These are phyloP conservation scores for Colletotrichum tropicale DNA, from an alignment of 2,329 filamentous ascomycete genomes.

Conservation along the genomic window DNA sequence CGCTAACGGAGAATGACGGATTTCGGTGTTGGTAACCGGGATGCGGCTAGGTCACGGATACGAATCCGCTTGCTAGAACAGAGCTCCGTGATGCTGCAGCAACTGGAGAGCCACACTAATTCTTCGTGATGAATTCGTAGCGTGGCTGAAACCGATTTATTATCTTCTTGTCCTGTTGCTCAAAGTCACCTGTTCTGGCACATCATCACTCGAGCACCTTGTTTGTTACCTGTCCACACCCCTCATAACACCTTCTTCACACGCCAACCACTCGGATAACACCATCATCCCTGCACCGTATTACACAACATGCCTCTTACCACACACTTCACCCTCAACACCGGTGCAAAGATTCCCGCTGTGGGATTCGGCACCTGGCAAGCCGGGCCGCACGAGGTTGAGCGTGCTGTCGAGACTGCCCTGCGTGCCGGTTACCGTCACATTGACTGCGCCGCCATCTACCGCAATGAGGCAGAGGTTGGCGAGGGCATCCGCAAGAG, in stretches of 20 bases:
- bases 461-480: slow-evolving; percentile 48
- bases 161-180: background rate
- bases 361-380: slow-evolving; percentile 27
- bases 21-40: accelerated
- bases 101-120: background rate
- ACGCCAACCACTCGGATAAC: background rate
- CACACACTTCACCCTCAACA: slow-evolving; percentile 24
- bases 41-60: background rate
- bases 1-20: background rate
- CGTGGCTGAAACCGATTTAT: background rate
- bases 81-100: background rate
- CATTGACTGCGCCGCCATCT: slow-evolving; percentile 53
- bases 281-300: background rate
- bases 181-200: background rate
- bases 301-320: slow-evolving; percentile 13
- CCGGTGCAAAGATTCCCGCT: slow-evolving; percentile 23
- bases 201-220: background rate
- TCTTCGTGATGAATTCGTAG: background rate
- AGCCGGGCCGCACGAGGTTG: slow-evolving; percentile 44
- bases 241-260: background rate
- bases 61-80: background rate
- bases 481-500: slow-evolving; percentile 45
- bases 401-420: slow-evolving; percentile 51
- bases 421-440: slow-evolving; percentile 48
- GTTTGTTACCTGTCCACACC: background rate